A percentile compares a stretch with the other conserved stretches of the same genome.
Conservation (phyloP, 176 grass and related monocot genomes). For the Dactylis glomerata region DNA sequence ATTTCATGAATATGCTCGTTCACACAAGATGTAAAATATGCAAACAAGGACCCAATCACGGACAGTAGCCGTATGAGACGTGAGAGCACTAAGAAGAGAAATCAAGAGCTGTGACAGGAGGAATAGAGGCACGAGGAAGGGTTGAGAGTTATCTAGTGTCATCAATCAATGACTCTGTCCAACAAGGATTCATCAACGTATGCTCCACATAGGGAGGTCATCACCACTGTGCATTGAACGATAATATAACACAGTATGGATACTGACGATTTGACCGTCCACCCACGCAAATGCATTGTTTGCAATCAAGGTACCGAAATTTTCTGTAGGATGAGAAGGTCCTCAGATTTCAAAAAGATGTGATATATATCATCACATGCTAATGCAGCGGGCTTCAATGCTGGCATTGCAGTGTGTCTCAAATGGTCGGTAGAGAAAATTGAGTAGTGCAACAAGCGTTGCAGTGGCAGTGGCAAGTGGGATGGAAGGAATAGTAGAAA, state of each 20-base stretch:
- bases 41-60: not conserved
- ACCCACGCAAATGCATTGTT: not conserved
- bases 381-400: conserved; percentile 3
- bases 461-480: too few relatives aligned
- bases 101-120: not conserved
- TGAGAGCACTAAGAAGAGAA: not conserved
- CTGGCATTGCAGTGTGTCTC: conserved; percentile 15
- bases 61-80: not conserved
- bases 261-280: not conserved
- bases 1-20: not conserved
- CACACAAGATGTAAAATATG: not conserved
- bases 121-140: not conserved
- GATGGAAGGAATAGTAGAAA: not conserved
- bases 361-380: conserved; percentile 1
- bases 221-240: not conserved
- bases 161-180: not conserved
- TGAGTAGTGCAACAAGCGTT: too few relatives aligned
- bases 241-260: not conserved
- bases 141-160: not conserved
- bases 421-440: not conserved
- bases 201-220: not conserved
- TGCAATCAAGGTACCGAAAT: too few relatives aligned
- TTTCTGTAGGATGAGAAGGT: not conserved
- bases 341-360: not conserved
- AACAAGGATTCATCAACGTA: not conserved